Evolutionary conservation across 2,329 filamentous ascomycete species (phyloP).

Genomic region (Cercospora zeina): DNA sequence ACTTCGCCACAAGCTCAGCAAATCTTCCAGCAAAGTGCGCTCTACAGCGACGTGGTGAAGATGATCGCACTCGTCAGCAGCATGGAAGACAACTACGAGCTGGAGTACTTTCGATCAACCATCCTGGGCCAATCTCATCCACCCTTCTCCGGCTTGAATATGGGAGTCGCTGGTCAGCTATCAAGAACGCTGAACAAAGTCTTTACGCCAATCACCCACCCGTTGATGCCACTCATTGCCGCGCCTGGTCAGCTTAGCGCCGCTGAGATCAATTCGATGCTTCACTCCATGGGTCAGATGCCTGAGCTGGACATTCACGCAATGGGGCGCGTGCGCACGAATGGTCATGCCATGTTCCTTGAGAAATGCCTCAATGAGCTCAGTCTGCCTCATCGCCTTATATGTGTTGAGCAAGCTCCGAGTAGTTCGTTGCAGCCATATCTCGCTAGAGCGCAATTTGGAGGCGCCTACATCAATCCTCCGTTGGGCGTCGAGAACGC

Average conservation of each 20-base stretch:
- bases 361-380: conserved; percentile 64
- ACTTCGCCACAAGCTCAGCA: conserved; percentile 69
- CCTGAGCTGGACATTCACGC: conserved; percentile 79
- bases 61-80: conserved; percentile 84
- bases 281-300: conserved; percentile 76
- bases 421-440: conserved; percentile 69
- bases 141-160: conserved; percentile 79
- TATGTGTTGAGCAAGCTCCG: conserved; percentile 69
- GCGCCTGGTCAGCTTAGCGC: conserved; percentile 83
- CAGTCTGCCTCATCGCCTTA: conserved; percentile 80
- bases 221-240: conserved; percentile 77
- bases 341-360: conserved; percentile 78
- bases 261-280: conserved; percentile 77
- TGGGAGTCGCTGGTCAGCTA: conserved; percentile 82
- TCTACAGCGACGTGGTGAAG: conserved; percentile 82
- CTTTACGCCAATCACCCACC: conserved; percentile 85
- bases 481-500: conserved; percentile 57
- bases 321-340: conserved; percentile 71
- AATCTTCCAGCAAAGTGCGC: conserved; percentile 69
- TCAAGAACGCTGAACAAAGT: conserved; percentile 81
- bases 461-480: conserved; percentile 78
- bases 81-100: conserved; percentile 83
- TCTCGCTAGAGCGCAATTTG: conserved; percentile 72
- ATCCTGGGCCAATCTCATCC: conserved; percentile 66
- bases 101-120: conserved; percentile 82